Base-by-base conservation (phyloP, 2,329 filamentous ascomycete genomes). In the Cercospora citrullina region DNA sequence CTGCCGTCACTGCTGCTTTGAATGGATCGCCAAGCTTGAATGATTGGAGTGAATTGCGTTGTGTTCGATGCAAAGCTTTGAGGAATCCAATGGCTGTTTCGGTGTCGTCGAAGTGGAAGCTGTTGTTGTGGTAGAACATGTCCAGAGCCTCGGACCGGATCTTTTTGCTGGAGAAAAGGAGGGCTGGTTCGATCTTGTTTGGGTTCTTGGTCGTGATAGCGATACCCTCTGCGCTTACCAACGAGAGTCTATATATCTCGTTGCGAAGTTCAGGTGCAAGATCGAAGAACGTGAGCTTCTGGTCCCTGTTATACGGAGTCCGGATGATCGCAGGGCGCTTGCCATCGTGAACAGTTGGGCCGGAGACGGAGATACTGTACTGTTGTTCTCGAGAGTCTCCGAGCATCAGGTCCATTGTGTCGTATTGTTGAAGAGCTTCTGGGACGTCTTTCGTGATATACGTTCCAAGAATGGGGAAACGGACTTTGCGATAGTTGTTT, bases 251-350 rank as follows among this genome's bases (percentile, higher is more conserved):
- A 39, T 68, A 69, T 12, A 71, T 71, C 14, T 69, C 36, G 36
- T 71, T 69, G 14, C 69, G 68, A 16, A 71, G 21, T 21, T 71
- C 69, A 4, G 57, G 39, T 9, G 69, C 63, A 1, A 71, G 63
- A 45, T 61, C 57, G 18, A 55, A 55, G 64, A 66, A 66, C 2
- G 16, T 58, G 53, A 30, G 53, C 53, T 51, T 51, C 5, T 16
- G 45, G 2, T 14, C 45, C 21, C 21, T 51, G 45, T 51, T 23
- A 9, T 51, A 14, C 5, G 18, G 1, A 0, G 21, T 23, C 1
- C 10, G 21, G 18, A 42, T 16, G 6, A 42, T n/a, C 1, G 36
- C 36, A n/a, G 36, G 36, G 36, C 36, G 36, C 36, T 42, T 42
- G 36, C 36, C 36, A 42, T 42, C 36, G 2, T 42, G 36, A 8